phyloP scores from a whole-genome alignment of 108 stramenopile species.

The Hondaea fermentalgiana region DNA sequence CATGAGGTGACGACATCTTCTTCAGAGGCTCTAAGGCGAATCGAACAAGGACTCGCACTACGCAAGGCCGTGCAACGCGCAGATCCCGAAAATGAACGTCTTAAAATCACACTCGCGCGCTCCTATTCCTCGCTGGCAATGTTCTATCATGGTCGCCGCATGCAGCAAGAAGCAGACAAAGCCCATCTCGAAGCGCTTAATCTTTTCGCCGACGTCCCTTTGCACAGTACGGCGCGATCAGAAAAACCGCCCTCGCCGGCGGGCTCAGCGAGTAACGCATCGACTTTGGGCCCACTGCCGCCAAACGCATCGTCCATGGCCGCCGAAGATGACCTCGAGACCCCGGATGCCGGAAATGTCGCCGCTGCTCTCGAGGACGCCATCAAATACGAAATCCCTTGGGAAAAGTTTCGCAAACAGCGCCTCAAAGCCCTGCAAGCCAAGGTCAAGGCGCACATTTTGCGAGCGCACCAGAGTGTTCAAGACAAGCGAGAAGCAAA shows the following conservation, averaged over 20 bases:
- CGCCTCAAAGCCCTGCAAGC: background rate
- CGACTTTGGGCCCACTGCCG: no score
- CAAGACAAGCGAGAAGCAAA: background rate
- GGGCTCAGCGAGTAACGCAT: no score
- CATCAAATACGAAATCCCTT: background rate
- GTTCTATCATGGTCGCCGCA: background rate
- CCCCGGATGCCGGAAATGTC: background rate
- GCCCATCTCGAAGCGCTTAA: conserved; percentile 7
- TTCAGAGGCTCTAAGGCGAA: background rate
- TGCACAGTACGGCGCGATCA: background rate
- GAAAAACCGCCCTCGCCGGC: background rate
- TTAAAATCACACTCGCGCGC: background rate
- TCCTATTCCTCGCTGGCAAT: background rate
- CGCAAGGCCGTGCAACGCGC: background rate
- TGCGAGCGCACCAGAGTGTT: background rate
- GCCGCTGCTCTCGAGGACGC: background rate
- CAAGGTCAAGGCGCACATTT: background rate
- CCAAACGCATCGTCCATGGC: no score
- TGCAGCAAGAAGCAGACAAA: background rate
- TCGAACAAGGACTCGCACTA: background rate
- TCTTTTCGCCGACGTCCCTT: background rate
- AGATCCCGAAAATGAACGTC: background rate
- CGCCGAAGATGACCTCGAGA: background rate
- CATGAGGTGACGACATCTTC: no score
- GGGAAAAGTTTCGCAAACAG: background rate